These are phyloP conservation scores for Triangularia setosa DNA, from an alignment of 2,329 filamentous ascomycete species.

Conservation along the genomic window DNA sequence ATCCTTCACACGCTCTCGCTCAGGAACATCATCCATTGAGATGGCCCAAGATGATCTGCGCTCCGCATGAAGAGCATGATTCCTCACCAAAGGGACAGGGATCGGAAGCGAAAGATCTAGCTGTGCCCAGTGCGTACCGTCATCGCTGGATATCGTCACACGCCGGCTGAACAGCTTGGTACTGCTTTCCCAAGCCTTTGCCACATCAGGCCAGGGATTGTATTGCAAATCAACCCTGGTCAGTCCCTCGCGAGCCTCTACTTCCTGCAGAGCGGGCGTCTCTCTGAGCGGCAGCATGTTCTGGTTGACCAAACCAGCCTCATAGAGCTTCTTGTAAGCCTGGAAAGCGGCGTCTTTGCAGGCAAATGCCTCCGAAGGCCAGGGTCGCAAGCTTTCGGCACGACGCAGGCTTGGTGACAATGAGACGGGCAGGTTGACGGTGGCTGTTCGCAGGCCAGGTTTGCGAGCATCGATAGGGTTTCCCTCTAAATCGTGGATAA, in stretches of 20 bases:
- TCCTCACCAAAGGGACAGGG: slow-evolving; percentile 35
- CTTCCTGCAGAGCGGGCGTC: slow-evolving; percentile 36
- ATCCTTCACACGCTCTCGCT: slow-evolving; percentile 11
- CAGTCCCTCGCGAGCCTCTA: slow-evolving; percentile 37
- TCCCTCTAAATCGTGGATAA: slow-evolving; percentile 41
- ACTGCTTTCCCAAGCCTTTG: slow-evolving; percentile 39
- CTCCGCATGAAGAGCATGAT: slow-evolving; percentile 41
- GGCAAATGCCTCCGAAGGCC: slow-evolving; percentile 68
- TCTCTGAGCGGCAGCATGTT: slow-evolving; percentile 64
- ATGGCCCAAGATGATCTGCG: slow-evolving; percentile 35
- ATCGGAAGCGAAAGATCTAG: slow-evolving; percentile 45
- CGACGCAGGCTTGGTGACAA: slow-evolving; percentile 60
- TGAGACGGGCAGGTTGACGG: slow-evolving; percentile 66
- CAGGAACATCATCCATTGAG: slow-evolving; percentile 26
- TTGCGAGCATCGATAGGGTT: slow-evolving; percentile 19
- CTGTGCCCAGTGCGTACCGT: slow-evolving; percentile 31
- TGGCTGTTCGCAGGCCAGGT: slow-evolving; percentile 44
- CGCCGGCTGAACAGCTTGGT: slow-evolving; percentile 29
- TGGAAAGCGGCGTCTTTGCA: slow-evolving; percentile 79
- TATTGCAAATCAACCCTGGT: slow-evolving; percentile 36
- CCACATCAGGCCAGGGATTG: slow-evolving; percentile 46
- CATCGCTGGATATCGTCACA: slow-evolving; percentile 34
- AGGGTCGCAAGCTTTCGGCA: slow-evolving; percentile 49
- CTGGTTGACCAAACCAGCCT: slow-evolving; percentile 70
- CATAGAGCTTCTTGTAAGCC: slow-evolving; percentile 67